Conservation (phyloP, 2,329 filamentous ascomycete genomes). For the Blastomyces percursus region DNA sequence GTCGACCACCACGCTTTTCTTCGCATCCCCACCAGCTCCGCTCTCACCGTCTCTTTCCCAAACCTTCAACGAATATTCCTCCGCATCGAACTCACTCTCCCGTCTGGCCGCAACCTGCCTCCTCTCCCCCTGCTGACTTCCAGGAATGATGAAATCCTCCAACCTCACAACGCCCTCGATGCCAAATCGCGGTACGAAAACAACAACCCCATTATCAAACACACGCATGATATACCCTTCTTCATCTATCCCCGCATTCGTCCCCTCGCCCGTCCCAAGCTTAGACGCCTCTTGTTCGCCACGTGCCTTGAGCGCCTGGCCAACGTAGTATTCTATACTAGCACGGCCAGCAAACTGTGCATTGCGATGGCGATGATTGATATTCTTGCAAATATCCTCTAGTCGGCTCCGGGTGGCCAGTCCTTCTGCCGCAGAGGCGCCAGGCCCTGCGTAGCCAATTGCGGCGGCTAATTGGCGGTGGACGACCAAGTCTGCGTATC, state of each 20-base stretch:
- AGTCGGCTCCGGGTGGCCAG: conserved; percentile 74
- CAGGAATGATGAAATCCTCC: conserved; percentile 59
- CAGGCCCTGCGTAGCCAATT: conserved; percentile 64
- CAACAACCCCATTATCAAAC: conserved; percentile 94
- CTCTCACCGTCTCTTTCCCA: conserved; percentile 45
- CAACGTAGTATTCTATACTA: conserved; percentile 95
- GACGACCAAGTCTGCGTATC: conserved; percentile 92
- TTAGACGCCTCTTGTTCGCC: conserved; percentile 35
- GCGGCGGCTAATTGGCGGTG: conserved; percentile 91
- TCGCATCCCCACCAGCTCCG: conserved; percentile 26
- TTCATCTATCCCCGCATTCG: conserved; percentile 49
- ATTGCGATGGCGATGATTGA: conserved; percentile 94
- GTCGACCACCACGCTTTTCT: conserved; percentile 49
- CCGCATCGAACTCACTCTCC: conserved; percentile 71
- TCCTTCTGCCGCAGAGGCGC: conserved; percentile 62
- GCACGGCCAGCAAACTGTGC: conserved; percentile 91
- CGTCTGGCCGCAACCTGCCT: conserved; percentile 35
- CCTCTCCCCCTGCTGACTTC: conserved; percentile 19
- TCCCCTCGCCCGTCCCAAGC: conserved; percentile 18
- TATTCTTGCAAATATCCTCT: conserved; percentile 93
- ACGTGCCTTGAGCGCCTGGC: conserved; percentile 77
- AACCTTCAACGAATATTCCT: conserved; percentile 65
- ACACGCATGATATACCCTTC: conserved; percentile 95
- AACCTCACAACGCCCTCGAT: conserved; percentile 86
- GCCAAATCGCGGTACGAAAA: conserved; percentile 89